Evolutionary conservation across 192 early-diverging fungal species (phyloP), one percentile per base, ranked within the genome.

Genomic region (Mortierella hygrophila): DNA sequence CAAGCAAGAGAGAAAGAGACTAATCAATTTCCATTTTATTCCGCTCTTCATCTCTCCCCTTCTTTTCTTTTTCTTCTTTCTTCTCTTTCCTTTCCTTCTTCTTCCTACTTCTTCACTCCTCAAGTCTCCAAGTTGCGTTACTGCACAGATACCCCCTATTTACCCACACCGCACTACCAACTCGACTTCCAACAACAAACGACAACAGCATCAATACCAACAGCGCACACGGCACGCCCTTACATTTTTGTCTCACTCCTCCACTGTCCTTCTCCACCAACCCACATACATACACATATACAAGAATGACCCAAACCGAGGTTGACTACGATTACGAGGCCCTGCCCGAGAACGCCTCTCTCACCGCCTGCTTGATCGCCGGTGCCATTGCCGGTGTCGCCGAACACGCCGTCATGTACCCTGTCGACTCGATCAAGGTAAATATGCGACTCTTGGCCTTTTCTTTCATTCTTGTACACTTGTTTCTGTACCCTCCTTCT

Each of bases 381-480:
- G 98, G 98, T 42, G 97, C 98, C 1, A 87, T 97, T 7, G 98
- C 98, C 40, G 98, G 98, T 75, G 97, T 99, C 82, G 96, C 95
- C 57, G 98, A 99, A 89, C 98, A 99, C 85, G 93, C 95, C 37
- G 94, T 97, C 68, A 98, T 97, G 95, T 98, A 96, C 87, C 98
- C 97, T 7, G 91, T 98, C 23, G 98, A 99, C 87, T 92, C 92
- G 77, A 93, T 99, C 79, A 99, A 99, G 95, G 96, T 96, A 91
- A 81, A 70, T n/a, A 55, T 3, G 13, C 35, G 8, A 20, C 49
- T 52, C 49, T 52, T 52, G 49, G 49, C 49, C 35, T 21, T 41
- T 69, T 69, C 68, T 37, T 20, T 69, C 29, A 4, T 69, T 69
- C 68, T 35, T 70, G 49, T 32, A 16, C 44, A 47, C 38, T 10